Base-by-base conservation (phyloP, 2,329 filamentous ascomycete species). In the Ophiostoma perfectum region DNA sequence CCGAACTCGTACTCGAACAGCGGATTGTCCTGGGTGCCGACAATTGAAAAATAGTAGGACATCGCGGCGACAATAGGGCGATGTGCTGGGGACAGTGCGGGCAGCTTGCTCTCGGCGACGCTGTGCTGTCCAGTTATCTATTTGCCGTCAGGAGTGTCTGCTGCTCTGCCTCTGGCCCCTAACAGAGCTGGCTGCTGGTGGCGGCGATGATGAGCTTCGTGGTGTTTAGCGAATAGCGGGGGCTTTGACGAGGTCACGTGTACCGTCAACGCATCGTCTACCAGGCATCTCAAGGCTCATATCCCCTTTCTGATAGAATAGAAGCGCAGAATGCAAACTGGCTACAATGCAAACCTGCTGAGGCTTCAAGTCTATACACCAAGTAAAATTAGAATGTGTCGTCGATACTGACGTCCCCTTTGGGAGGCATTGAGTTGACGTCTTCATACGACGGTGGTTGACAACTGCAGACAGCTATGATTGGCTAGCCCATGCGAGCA, bases 31-130 rank as follows among this genome's bases (percentile, higher is more conserved):
- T 92, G 91, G 36, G 93, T 96, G 76, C 93, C 95, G 78, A 99
- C 88, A 74, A 99, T 97, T 76, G 91, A 91, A 81, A 99, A 98
- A 83, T 97, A 97, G 84, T 98, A 99, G 70, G 93, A 97, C 95
- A 98, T 98, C 45, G 12, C 18, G 63, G 64, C 45, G 49, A 18
- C 6, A 27, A 27, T 27, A 27, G 42, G 9, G 42, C 42, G 64
- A 7, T 16, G 63, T 38, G 49, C 18, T 44, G 41, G 42, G 63
- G 27, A 7, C n/a, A 18, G 52, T 7, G 42, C 42, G 42, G 42
- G 42, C 42, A 44, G 42, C 42, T 44, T 44, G 42, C 42, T 44
- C 7, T 44, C 42, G 42, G 42, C 27, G 27, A 27, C 27, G 42
- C 42, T 44, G 42, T 52, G 47, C 47, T 52, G 47, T 52, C 47